Evolutionary conservation across 2,329 filamentous ascomycete species (phyloP).

Genomic region (Aspergillus pseudoterreus): DNA sequence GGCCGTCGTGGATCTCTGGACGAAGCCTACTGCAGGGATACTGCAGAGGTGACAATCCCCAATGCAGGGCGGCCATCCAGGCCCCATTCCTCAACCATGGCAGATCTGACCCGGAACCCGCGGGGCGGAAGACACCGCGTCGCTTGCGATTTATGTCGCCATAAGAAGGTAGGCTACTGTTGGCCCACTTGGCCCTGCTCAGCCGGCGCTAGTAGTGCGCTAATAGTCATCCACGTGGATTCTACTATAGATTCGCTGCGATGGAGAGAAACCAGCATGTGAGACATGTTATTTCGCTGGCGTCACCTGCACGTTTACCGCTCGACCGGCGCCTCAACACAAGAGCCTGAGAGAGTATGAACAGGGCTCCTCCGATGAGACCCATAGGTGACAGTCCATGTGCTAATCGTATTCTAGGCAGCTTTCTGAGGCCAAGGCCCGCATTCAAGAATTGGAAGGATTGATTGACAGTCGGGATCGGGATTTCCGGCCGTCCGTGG

Average conservation of each 20-base stretch:
- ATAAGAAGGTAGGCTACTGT: constrained; percentile 16
- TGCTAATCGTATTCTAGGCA: constrained; percentile 8
- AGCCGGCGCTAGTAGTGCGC: neutral
- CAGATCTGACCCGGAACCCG: neutral
- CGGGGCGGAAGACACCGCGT: constrained; percentile 9
- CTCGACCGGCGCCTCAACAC: constrained; percentile 8
- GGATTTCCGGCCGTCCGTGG: neutral
- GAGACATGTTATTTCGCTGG: constrained; percentile 22
- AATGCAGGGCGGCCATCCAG: too few species aligned
- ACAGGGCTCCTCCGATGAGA: too few species aligned
- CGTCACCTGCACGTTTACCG: constrained; percentile 19
- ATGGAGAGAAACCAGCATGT: constrained; percentile 22
- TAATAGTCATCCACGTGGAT: neutral
- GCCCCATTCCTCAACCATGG: too few species aligned
- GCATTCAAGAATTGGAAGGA: constrained; percentile 7
- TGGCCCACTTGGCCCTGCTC: neutral
- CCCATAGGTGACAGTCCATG: neutral
- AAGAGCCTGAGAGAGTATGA: constrained; percentile 22
- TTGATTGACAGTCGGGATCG: neutral
- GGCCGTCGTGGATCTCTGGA: too few species aligned
- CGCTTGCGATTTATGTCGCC: constrained; percentile 22
- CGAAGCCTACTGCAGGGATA: too few species aligned
- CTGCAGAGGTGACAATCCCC: too few species aligned
- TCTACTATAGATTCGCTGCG: constrained; percentile 22
- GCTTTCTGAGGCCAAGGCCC: constrained; percentile 16